Percentiles rank a stretch among this genome's conserved stretches.
Evolutionary conservation across 495 filamentous ascomycete species (phyloP).

Genomic region (Tuber calosporum): DNA sequence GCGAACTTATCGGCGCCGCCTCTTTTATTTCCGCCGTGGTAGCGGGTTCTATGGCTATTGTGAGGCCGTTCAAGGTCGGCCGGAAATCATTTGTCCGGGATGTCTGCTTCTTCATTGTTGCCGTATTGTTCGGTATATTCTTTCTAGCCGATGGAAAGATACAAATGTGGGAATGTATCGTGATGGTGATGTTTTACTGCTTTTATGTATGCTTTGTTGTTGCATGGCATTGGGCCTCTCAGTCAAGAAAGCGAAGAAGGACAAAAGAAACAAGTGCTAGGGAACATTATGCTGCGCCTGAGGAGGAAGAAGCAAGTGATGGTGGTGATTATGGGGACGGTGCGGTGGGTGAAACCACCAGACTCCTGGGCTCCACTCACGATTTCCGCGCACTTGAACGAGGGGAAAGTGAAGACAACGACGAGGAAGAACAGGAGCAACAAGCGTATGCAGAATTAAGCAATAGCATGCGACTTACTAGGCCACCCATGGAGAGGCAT

Average conservation of each 20-base stretch:
- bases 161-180: slow-evolving; percentile 75
- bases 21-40: slow-evolving; percentile 96
- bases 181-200: slow-evolving; percentile 86
- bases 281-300: slow-evolving; percentile 61
- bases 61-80: slow-evolving; percentile 84
- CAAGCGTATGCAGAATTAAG: slow-evolving; percentile 74
- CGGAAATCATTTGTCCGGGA: slow-evolving; percentile 85
- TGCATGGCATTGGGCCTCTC: slow-evolving; percentile 81
- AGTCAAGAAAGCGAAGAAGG: slow-evolving; percentile 53
- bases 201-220: slow-evolving; percentile 89
- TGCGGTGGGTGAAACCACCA: slow-evolving; percentile 51
- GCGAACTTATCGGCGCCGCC: slow-evolving; percentile 91
- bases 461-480: slow-evolving; percentile 83
- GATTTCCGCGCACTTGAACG: slow-evolving; percentile 71
- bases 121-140: slow-evolving; percentile 78
- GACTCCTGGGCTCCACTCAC: slow-evolving; percentile 48
- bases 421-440: slow-evolving; percentile 66
- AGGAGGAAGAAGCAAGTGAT: slow-evolving; percentile 61
- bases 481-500: slow-evolving; percentile 60
- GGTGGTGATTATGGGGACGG: slow-evolving; percentile 68
- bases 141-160: slow-evolving; percentile 81
- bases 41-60: slow-evolving; percentile 94
- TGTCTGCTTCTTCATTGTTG: slow-evolving; percentile 85
- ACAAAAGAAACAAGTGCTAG: slow-evolving; percentile 63
- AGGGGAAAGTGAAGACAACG: slow-evolving; percentile 52